Conservation (phyloP, 495 filamentous ascomycete species). For the Neurospora intermedia region DNA sequence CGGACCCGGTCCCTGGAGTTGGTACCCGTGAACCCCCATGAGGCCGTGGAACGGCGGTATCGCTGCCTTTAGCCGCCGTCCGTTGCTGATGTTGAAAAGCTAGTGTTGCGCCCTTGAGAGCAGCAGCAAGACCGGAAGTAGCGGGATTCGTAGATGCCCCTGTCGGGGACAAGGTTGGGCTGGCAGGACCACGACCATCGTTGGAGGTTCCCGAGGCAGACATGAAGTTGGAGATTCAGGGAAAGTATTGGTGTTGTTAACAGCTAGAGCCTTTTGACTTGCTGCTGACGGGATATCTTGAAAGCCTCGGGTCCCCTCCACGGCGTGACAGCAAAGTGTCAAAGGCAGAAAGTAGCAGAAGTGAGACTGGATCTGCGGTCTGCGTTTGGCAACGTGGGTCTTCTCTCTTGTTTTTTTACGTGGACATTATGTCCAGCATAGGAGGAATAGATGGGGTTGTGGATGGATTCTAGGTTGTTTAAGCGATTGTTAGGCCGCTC, state of each 20-base stretch:
- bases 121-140: conserved; percentile 17
- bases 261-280: neutral
- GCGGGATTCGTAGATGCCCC: conserved; percentile 4
- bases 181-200: conserved; percentile 1
- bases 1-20: neutral
- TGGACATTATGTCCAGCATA: neutral
- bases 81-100: conserved; percentile 30
- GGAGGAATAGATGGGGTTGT: neutral
- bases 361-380: neutral
- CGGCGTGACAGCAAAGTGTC: neutral
- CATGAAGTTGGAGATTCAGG: neutral
- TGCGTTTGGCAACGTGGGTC: neutral
- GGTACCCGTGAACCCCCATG: conserved; percentile 2
- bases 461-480: neutral
- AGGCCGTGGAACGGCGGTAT: conserved; percentile 1
- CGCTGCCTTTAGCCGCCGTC: neutral
- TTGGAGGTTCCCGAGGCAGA: neutral
- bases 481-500: neutral
- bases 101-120: conserved; percentile 36
- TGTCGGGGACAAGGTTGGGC: neutral
- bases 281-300: neutral
- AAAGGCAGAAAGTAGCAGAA: neutral
- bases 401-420: neutral
- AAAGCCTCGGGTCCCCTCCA: neutral
- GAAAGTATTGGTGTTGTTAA: neutral